These are phyloP conservation scores for Ophiostoma novo-ulmi DNA, from an alignment of 2,329 filamentous ascomycete species.

Conservation along the genomic window DNA sequence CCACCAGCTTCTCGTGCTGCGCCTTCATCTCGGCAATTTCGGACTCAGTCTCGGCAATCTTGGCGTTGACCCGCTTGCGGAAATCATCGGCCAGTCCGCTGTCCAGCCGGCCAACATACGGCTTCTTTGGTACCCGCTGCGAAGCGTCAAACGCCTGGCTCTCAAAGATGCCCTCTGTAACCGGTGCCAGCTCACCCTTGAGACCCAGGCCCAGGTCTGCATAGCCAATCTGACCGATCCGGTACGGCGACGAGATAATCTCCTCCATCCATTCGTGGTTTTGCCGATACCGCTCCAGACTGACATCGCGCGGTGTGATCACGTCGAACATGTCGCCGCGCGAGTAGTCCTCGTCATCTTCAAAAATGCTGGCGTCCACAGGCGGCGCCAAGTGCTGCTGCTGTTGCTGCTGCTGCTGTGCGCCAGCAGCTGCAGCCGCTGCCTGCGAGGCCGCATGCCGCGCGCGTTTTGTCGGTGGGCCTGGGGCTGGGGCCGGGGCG, in stretches of 20 bases:
- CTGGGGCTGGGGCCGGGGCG: conserved; percentile 31
- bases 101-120: conserved; percentile 63
- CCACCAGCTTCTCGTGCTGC: conserved; percentile 69
- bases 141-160: conserved; percentile 49
- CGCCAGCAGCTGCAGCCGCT: conserved; percentile 3
- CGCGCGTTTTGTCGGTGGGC: conserved; percentile 51
- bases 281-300: conserved; percentile 78
- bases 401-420: background rate
- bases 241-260: conserved; percentile 84
- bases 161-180: conserved; percentile 84
- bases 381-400: conserved; percentile 21
- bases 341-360: conserved; percentile 86
- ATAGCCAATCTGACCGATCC: conserved; percentile 76
- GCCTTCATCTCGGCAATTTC: conserved; percentile 83
- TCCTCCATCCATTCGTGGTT: conserved; percentile 99
- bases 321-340: conserved; percentile 86
- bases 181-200: conserved; percentile 70
- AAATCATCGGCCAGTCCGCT: conserved; percentile 78
- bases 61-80: conserved; percentile 67
- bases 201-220: conserved; percentile 81
- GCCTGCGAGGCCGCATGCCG: conserved; percentile 36
- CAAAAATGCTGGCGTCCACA: conserved; percentile 42
- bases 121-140: conserved; percentile 48
- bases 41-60: conserved; percentile 65
- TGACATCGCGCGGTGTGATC: conserved; percentile 83